Percentiles rank a stretch among this genome's conserved stretches.
Conservation (phyloP, 805 yeast genomes). For the Kuraishia borneana region DNA sequence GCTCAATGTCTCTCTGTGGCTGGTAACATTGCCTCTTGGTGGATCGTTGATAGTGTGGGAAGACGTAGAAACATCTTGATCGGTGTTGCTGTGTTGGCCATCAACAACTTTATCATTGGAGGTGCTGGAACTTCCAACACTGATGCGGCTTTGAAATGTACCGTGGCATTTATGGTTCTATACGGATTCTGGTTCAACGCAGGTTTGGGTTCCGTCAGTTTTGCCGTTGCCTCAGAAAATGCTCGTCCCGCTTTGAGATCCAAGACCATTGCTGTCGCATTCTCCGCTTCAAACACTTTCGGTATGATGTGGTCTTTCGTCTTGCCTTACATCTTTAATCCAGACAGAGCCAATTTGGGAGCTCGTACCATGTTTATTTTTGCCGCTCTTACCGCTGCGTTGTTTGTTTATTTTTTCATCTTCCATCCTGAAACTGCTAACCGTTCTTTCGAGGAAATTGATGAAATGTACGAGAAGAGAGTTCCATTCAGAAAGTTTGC, state of each 20-base stretch:
- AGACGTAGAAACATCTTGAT: slow-evolving; percentile 17
- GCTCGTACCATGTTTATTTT: slow-evolving; percentile 39
- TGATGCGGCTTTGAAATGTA: slow-evolving; percentile 6
- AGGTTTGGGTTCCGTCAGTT: slow-evolving; percentile 28
- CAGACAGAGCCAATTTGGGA: slow-evolving; percentile 31
- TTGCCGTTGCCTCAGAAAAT: slow-evolving; percentile 25
- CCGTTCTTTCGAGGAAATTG: slow-evolving; percentile 51
- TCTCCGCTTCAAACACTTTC: slow-evolving; percentile 18
- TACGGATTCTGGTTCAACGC: slow-evolving; percentile 22
- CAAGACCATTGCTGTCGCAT: slow-evolving; percentile 25
- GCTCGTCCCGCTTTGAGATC: slow-evolving; percentile 26
- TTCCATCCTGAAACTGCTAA: slow-evolving; percentile 49
- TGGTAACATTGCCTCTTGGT: slow-evolving; percentile 26
- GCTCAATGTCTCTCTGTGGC: slow-evolving; percentile 19
- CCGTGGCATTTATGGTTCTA: slow-evolving; percentile 7
- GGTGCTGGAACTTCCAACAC: slow-evolving; percentile 10
- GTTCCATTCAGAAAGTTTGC: slow-evolving; percentile 20
- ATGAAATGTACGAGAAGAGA: slow-evolving; percentile 31
- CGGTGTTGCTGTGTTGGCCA: slow-evolving; percentile 3
- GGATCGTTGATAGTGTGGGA: slow-evolving; percentile 26
- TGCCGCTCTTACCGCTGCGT: slow-evolving; percentile 23
- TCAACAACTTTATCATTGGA: slow-evolving; percentile 12
- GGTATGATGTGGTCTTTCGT: slow-evolving; percentile 24
- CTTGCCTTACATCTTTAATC: slow-evolving; percentile 39
- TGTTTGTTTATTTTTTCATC: slow-evolving; percentile 31